phyloP scores from a whole-genome alignment of 1,284 basidiomycete species.

The Cutaneotrichosporon sp. region DNA sequence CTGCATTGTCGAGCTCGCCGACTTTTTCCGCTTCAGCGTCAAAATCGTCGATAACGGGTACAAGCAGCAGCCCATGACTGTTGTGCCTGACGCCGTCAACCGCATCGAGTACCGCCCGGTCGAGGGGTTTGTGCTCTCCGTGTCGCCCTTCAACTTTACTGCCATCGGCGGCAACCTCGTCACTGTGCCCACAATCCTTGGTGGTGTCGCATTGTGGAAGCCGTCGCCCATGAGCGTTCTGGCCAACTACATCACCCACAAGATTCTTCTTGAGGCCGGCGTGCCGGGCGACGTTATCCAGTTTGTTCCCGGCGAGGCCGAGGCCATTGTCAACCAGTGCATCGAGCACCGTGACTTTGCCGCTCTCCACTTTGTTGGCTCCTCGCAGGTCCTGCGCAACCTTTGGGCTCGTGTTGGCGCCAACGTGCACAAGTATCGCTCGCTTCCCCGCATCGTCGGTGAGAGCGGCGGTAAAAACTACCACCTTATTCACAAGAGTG shows the following conservation, averaged over 20 bases:
- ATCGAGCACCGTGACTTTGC: constrained; percentile 69
- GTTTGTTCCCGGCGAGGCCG: constrained; percentile 76
- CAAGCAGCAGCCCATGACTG: constrained; percentile 72
- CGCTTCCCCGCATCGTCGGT: constrained; percentile 65
- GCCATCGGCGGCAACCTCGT: constrained; percentile 42
- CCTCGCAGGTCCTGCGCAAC: constrained; percentile 78
- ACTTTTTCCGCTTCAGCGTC: constrained; percentile 87
- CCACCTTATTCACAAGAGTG: constrained; percentile 75
- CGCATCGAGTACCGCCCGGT: constrained; percentile 84
- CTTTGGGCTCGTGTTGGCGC: constrained; percentile 84
- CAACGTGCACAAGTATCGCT: constrained; percentile 68
- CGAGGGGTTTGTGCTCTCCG: constrained; percentile 89
- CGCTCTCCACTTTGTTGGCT: constrained; percentile 84
- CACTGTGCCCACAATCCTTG: constrained; percentile 70
- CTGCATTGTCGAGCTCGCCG: constrained; percentile 56
- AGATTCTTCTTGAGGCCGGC: constrained; percentile 81
- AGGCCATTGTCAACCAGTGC: constrained; percentile 59
- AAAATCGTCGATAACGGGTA: constrained; percentile 89
- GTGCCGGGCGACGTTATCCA: constrained; percentile 85
- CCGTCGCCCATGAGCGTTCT: constrained; percentile 84
- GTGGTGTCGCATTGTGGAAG: constrained; percentile 89
- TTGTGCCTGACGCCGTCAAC: constrained; percentile 64
- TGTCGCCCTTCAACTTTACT: constrained; percentile 85
- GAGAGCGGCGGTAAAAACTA: constrained; percentile 83
- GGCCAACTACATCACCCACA: constrained; percentile 78